These are phyloP conservation scores for Blastobotrys parvus DNA, from an alignment of 805 yeast genomes.

Conservation along the genomic window DNA sequence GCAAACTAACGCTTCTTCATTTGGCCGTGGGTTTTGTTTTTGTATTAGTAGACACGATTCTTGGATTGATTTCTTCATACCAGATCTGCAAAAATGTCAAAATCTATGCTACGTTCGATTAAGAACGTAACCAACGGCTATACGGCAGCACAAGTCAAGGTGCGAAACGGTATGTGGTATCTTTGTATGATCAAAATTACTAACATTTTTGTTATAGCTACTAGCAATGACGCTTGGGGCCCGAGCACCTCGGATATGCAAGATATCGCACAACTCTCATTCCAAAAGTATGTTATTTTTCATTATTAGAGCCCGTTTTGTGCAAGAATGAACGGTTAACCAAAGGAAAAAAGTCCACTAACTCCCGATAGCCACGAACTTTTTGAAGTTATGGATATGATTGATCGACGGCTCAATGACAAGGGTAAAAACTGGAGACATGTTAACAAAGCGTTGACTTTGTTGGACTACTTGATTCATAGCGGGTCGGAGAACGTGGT, in stretches of 20 bases:
- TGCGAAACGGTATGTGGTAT: conserved; percentile 46
- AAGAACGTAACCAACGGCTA: conserved; percentile 89
- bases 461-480: conserved; percentile 80
- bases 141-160: conserved; percentile 74
- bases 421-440: conserved; percentile 98
- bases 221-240: conserved; percentile 78
- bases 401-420: conserved; percentile 85
- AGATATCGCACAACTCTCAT: conserved; percentile 69
- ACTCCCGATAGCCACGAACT: conserved; percentile 46
- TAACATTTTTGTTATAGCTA: conserved; percentile 41
- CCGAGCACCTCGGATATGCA: conserved; percentile 80
- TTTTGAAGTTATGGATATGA: conserved; percentile 86
- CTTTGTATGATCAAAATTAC: neutral
- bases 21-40: too few species aligned
- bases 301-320: too few species aligned
- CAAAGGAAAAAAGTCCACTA: conserved; percentile 2
- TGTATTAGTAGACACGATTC: too few species aligned
- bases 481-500: conserved; percentile 85
- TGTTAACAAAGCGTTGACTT: conserved; percentile 81
- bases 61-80: too few species aligned
- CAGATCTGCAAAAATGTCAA: conserved; percentile 51
- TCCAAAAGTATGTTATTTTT: conserved; percentile 35
- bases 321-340: neutral
- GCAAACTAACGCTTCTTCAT: too few species aligned
- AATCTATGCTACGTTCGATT: conserved; percentile 68